Evolutionary conservation across 1,284 basidiomycete species (phyloP).

Genomic region (Neotropicomus parvogracilis): DNA sequence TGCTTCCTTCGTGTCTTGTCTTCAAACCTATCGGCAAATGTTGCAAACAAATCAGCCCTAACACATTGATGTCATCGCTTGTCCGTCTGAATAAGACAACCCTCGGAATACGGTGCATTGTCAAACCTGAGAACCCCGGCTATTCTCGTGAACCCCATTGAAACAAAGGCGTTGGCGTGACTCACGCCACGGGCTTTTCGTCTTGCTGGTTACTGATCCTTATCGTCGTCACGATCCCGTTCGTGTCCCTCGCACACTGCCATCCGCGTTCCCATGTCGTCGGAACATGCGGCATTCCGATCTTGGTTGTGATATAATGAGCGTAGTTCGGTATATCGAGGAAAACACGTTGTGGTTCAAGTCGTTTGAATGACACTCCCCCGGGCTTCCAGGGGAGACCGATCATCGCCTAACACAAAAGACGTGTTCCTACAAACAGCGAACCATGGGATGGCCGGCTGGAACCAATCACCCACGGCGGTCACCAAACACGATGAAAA

Average conservation of each 20-base stretch:
- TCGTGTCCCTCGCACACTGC: conserved; percentile 1
- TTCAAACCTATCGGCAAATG: too few relatives aligned
- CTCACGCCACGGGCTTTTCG: conserved; percentile 4
- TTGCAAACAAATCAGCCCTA: too few relatives aligned
- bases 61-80: too few relatives aligned
- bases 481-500: too few relatives aligned
- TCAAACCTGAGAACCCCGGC: conserved; percentile 7
- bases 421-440: too few relatives aligned
- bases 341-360: neutral
- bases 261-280: conserved; percentile 8
- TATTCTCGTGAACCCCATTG: conserved; percentile 2
- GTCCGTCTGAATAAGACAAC: neutral
- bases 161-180: neutral
- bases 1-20: too few relatives aligned
- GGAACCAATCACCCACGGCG: too few relatives aligned
- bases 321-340: neutral
- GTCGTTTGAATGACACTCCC: neutral
- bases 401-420: too few relatives aligned
- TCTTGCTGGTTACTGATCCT: neutral
- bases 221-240: neutral
- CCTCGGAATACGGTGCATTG: conserved; percentile 11
- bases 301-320: neutral
- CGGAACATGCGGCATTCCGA: neutral
- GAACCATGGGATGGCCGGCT: too few relatives aligned
- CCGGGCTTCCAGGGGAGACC: neutral